Evolutionary conservation across 768 basidiomycete species (phyloP).

Genomic region (Psilocybe azurescens): DNA sequence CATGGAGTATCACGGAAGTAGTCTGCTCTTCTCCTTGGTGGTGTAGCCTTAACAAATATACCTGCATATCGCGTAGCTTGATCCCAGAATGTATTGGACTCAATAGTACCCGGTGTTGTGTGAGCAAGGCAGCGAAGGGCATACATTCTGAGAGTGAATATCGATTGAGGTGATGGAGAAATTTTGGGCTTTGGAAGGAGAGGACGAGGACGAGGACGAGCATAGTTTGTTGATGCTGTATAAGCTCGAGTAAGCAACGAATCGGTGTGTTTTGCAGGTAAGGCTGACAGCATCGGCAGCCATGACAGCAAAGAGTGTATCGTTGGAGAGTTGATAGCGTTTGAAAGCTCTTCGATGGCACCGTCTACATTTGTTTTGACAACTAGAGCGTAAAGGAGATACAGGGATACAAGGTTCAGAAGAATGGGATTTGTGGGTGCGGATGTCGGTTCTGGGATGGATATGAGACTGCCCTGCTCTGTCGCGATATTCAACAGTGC

Average conservation of each 20-base stretch:
- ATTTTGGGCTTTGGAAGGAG: conserved; percentile 13
- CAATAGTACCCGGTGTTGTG: conserved; percentile 51
- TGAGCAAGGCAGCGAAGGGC: conserved; percentile 50
- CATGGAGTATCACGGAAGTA: conserved; percentile 41
- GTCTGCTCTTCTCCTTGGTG: conserved; percentile 35
- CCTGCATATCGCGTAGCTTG: conserved; percentile 59
- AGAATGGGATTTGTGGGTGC: conserved; percentile 35
- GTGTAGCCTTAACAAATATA: conserved; percentile 45
- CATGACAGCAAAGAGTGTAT: conserved; percentile 53
- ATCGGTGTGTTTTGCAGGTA: conserved; percentile 62
- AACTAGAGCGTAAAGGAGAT: conserved; percentile 59
- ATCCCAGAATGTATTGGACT: conserved; percentile 71
- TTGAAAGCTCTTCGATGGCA: conserved; percentile 24
- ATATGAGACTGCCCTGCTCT: conserved; percentile 33
- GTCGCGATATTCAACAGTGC: conserved; percentile 30
- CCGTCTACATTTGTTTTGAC: conserved; percentile 19
- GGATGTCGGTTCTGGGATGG: conserved; percentile 45
- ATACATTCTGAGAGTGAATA: conserved; percentile 46
- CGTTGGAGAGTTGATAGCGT: conserved; percentile 20
- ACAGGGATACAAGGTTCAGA: conserved; percentile 63
- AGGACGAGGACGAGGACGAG: conserved; percentile 15
- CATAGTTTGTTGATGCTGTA: conserved; percentile 52
- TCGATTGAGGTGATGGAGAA: conserved; percentile 25
- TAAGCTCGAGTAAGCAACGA: conserved; percentile 65
- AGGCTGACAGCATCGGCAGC: conserved; percentile 46